Percentiles rank a stretch among this genome's conserved stretches.
These are phyloP conservation scores for Juglanconis sp. DNA, from an alignment of 2,329 filamentous ascomycete genomes.

Conservation along the genomic window DNA sequence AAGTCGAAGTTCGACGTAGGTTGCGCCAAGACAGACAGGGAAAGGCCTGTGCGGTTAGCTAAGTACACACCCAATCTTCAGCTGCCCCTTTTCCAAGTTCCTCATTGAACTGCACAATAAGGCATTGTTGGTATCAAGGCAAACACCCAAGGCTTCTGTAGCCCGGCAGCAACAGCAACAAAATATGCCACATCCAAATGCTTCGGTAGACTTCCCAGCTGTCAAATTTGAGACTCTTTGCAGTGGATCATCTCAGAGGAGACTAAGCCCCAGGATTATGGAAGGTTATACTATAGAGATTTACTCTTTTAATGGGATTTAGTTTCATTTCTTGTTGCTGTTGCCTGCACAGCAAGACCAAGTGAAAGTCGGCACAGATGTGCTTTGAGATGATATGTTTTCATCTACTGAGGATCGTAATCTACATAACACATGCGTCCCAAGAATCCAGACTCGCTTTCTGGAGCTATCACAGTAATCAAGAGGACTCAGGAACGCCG, in stretches of 20 bases:
- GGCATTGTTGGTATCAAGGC: neutral
- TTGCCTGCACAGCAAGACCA: no score
- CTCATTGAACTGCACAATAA: neutral
- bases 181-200: no score
- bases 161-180: no score
- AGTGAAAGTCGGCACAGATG: no score
- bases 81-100: neutral
- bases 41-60: neutral
- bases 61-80: neutral
- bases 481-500: constrained; percentile 15
- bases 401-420: constrained; percentile 11
- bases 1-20: neutral
- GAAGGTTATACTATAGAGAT: no score
- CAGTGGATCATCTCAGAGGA: no score
- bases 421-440: constrained; percentile 15
- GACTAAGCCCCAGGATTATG: no score
- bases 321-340: no score
- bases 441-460: neutral
- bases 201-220: no score
- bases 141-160: no score
- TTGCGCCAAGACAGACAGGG: neutral
- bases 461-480: constrained; percentile 1
- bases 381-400: neutral
- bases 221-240: neutral
- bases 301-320: no score